phyloP scores from a whole-genome alignment of 495 filamentous ascomycete genomes.

The Alectoria sarmentosa region DNA sequence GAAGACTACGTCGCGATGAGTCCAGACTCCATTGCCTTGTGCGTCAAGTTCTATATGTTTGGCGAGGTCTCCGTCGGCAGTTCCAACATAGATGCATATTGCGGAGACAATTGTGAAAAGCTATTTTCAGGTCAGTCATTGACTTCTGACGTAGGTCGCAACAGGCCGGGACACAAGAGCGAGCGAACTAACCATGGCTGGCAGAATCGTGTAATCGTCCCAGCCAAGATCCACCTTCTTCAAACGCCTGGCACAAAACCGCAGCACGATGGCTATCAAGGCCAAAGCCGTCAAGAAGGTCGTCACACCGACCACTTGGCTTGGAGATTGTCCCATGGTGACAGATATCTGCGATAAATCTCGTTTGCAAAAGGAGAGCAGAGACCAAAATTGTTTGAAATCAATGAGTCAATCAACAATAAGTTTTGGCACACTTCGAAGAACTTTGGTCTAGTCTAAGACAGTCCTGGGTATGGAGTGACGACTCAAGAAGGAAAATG shows the following conservation, averaged over 20 bases:
- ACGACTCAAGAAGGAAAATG: not conserved
- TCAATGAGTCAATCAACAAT: not conserved
- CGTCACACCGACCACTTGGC: not conserved
- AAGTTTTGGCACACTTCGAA: not conserved
- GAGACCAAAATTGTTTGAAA: not conserved
- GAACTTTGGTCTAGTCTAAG: too few relatives aligned
- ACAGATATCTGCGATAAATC: too few relatives aligned
- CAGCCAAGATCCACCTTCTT: constrained; percentile 4
- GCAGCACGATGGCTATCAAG: not conserved
- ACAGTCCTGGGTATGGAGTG: not conserved
- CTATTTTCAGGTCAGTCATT: not conserved
- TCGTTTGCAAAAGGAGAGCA: too few relatives aligned
- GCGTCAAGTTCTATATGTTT: not conserved
- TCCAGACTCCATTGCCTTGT: not conserved
- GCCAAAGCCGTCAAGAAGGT: not conserved
- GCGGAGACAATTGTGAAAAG: constrained; percentile 1
- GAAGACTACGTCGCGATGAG: not conserved
- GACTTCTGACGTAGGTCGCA: not conserved
- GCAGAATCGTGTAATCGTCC: constrained; percentile 8
- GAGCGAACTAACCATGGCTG: constrained; percentile 2
- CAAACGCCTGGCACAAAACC: constrained; percentile 8
- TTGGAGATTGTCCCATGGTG: constrained; percentile 4
- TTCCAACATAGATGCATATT: constrained; percentile 5
- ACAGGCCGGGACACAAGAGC: not conserved
- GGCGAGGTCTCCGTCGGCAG: not conserved